phyloP scores from a whole-genome alignment of 345 rosid species.

The Linum trigynum region DNA sequence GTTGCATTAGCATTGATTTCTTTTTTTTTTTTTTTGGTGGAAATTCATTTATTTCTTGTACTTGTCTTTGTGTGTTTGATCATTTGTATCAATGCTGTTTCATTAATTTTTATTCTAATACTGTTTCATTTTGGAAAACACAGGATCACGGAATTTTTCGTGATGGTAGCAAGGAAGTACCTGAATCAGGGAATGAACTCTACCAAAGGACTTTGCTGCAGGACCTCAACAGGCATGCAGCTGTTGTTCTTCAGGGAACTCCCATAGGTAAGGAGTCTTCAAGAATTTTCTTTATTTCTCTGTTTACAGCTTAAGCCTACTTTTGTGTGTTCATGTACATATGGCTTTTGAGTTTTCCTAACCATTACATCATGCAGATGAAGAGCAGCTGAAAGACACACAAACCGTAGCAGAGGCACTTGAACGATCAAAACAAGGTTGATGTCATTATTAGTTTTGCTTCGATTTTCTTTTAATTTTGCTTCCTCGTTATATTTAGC shows the following conservation, averaged over 20 bases:
- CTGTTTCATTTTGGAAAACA: conserved; percentile 14
- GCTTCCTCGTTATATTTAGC: conserved; percentile 1
- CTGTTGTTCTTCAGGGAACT: conserved; percentile 88
- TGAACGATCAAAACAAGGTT: conserved; percentile 60
- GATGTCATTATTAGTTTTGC: conserved; percentile 12
- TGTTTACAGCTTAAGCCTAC: background rate
- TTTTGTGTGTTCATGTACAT: background rate
- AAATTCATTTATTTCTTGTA: too few species aligned
- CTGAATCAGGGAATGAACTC: conserved; percentile 43
- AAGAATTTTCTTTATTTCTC: background rate
- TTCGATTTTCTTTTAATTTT: background rate
- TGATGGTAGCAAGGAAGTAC: conserved; percentile 51
- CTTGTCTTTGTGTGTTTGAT: background rate
- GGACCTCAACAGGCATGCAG: conserved; percentile 82
- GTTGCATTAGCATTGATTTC: too few species aligned
- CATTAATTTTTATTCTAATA: background rate
- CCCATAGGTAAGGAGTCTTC: conserved; percentile 39
- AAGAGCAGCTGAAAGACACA: conserved; percentile 67
- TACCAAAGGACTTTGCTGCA: conserved; percentile 62
- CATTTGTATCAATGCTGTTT: background rate
- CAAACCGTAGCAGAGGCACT: conserved; percentile 84
- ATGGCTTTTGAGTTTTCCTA: conserved; percentile 11
- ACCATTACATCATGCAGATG: conserved; percentile 26
- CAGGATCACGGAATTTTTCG: conserved; percentile 78
- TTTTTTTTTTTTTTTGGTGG: background rate